Conservation (phyloP, 2,329 filamentous ascomycete species). For the Cercospora sp. region DNA sequence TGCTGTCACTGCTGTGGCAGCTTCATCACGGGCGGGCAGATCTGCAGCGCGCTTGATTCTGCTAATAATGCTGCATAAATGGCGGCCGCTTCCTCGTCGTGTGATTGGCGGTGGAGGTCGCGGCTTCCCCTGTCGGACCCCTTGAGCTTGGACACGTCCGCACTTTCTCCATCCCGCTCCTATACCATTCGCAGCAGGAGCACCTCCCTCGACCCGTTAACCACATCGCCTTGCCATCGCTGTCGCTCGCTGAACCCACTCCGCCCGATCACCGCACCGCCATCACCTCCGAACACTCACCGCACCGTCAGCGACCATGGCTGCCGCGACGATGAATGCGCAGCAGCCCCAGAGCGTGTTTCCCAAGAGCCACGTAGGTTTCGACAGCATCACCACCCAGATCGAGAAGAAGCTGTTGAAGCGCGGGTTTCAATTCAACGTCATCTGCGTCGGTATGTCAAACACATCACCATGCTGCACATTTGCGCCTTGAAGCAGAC, state of each 20-base stretch:
- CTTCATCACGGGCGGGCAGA: conserved; percentile 1
- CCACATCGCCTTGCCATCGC: conserved; percentile 11
- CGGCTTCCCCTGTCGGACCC: conserved; percentile 25
- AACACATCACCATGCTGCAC: not conserved
- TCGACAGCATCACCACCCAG: conserved; percentile 99
- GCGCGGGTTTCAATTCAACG: conserved; percentile 99
- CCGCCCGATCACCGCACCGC: conserved; percentile 2
- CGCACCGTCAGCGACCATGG: conserved; percentile 20
- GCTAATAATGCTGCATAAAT: conserved; percentile 15
- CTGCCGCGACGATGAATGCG: conserved; percentile 50
- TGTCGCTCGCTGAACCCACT: conserved; percentile 13
- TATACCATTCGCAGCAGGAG: conserved; percentile 12
- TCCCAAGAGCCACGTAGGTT: conserved; percentile 98
- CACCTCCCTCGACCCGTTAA: conserved; percentile 15
- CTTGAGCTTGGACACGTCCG: conserved; percentile 22
- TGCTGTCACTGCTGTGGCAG: conserved; percentile 1
- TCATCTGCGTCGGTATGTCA: conserved; percentile 94
- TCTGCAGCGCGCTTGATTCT: not conserved
- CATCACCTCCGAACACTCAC: not conserved
- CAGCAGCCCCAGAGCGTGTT: conserved; percentile 60
- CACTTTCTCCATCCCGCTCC: conserved; percentile 23
- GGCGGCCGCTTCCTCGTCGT: conserved; percentile 16
- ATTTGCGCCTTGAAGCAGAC: not conserved
- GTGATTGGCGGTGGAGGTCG: conserved; percentile 19
- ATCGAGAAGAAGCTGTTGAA: conserved; percentile 99